phyloP scores from a whole-genome alignment of 2,329 filamentous ascomycete species.

The Pseudopyricularia cyperi region DNA sequence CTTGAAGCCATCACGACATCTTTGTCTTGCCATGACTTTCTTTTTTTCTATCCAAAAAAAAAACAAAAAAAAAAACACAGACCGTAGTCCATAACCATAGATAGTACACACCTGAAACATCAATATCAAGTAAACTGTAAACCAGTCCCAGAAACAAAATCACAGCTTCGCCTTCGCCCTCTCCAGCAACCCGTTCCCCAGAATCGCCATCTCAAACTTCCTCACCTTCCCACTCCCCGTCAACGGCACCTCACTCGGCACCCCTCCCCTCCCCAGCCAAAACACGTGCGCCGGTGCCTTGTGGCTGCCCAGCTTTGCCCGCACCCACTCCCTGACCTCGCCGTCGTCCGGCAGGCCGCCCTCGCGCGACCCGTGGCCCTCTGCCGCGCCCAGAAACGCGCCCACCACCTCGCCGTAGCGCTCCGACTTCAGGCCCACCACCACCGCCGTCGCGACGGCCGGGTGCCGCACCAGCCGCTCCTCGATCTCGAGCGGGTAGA shows the following conservation, averaged over 20 bases:
- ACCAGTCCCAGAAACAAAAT: too few relatives aligned
- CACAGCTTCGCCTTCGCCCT: conserved; percentile 33
- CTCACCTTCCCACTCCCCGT: conserved; percentile 63
- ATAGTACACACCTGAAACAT: too few relatives aligned
- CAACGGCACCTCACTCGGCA: conserved; percentile 43
- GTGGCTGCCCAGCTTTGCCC: conserved; percentile 47
- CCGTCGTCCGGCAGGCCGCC: conserved; percentile 28
- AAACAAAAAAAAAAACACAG: too few relatives aligned
- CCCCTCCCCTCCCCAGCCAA: conserved; percentile 53
- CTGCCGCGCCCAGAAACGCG: conserved; percentile 40
- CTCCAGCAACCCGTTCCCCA: conserved; percentile 40
- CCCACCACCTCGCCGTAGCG: conserved; percentile 63
- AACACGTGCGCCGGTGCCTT: conserved; percentile 65
- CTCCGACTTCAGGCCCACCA: conserved; percentile 56
- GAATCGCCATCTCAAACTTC: conserved; percentile 49
- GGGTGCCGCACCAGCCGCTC: conserved; percentile 56
- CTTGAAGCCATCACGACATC: too few relatives aligned
- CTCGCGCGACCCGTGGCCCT: conserved; percentile 12
- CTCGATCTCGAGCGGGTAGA: conserved; percentile 64
- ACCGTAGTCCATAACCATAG: too few relatives aligned
- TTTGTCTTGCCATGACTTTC: too few relatives aligned
- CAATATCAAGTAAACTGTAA: too few relatives aligned
- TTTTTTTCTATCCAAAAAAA: too few relatives aligned
- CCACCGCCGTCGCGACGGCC: conserved; percentile 48
- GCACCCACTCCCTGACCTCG: conserved; percentile 50